phyloP scores from a whole-genome alignment of 2,329 filamentous ascomycete species.

The Penicillium glabrum region DNA sequence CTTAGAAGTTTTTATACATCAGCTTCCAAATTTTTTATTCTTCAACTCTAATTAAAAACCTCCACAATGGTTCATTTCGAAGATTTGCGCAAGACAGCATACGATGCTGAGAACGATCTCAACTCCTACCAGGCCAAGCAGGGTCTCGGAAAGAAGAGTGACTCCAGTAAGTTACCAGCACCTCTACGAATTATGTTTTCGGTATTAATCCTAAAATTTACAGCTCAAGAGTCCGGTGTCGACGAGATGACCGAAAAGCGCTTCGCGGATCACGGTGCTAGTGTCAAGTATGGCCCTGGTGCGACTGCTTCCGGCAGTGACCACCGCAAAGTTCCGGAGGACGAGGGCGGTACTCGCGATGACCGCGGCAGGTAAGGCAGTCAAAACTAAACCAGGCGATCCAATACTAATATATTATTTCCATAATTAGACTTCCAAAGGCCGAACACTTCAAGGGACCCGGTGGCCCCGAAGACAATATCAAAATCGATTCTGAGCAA shows the following conservation, averaged over 20 bases:
- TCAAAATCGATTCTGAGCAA: conserved; percentile 26
- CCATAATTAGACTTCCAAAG: conserved; percentile 29
- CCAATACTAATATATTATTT: conserved; percentile 1
- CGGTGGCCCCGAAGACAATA: conserved; percentile 38
- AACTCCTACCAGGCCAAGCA: conserved; percentile 43
- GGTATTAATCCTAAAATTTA: not conserved
- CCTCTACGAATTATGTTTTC: too few relatives aligned
- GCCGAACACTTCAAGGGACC: conserved; percentile 37
- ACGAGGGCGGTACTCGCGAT: conserved; percentile 43
- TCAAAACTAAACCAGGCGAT: not conserved
- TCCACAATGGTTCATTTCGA: conserved; percentile 15
- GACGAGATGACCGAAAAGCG: conserved; percentile 39
- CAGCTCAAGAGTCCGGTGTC: conserved; percentile 43
- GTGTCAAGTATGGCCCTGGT: conserved; percentile 39
- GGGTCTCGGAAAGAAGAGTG: conserved; percentile 38
- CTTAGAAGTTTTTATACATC: too few relatives aligned
- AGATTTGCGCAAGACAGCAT: conserved; percentile 26
- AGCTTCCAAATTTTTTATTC: too few relatives aligned
- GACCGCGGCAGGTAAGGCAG: conserved; percentile 36
- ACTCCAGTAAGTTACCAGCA: conserved; percentile 34
- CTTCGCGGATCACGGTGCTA: conserved; percentile 32
- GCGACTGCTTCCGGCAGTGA: conserved; percentile 37
- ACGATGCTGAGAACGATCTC: conserved; percentile 40
- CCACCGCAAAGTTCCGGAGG: conserved; percentile 40
- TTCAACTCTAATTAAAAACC: not conserved